phyloP scores from a whole-genome alignment of 140 eudicot species.

The Oenanthe javanica region DNA sequence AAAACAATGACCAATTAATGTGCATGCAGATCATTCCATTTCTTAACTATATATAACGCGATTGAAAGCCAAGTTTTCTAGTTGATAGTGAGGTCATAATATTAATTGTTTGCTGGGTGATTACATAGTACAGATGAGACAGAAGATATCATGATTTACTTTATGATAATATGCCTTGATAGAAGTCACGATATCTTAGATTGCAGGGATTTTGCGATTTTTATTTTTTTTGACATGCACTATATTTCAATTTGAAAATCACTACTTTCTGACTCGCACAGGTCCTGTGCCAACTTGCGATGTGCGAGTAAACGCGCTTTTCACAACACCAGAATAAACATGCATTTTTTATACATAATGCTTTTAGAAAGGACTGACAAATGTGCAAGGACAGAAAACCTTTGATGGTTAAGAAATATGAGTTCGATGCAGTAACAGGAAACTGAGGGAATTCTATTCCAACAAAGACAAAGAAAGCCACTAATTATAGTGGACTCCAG shows the following conservation, averaged over 20 bases:
- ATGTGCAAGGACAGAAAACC: neutral
- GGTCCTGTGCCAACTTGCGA: neutral
- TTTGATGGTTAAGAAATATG: neutral
- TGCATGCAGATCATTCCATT: constrained; percentile 1
- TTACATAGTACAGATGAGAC: neutral
- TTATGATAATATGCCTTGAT: neutral
- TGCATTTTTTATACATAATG: neutral
- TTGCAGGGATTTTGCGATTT: neutral
- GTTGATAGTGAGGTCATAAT: neutral
- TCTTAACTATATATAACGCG: neutral
- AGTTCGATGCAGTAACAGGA: constrained; percentile 6
- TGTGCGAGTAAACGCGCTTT: neutral
- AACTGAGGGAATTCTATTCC: neutral
- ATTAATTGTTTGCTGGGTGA: neutral
- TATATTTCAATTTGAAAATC: neutral
- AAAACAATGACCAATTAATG: constrained; percentile 5
- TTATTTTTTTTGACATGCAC: neutral
- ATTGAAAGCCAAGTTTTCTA: neutral
- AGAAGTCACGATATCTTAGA: neutral
- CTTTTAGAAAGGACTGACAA: neutral
- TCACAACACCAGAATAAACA: neutral
- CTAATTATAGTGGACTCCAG: constrained; percentile 33
- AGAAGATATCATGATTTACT: neutral
- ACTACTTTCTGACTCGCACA: neutral
- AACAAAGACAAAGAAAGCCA: constrained; percentile 34